Base-by-base conservation (phyloP, 805 yeast genomes). In the Starmerella geochares region DNA sequence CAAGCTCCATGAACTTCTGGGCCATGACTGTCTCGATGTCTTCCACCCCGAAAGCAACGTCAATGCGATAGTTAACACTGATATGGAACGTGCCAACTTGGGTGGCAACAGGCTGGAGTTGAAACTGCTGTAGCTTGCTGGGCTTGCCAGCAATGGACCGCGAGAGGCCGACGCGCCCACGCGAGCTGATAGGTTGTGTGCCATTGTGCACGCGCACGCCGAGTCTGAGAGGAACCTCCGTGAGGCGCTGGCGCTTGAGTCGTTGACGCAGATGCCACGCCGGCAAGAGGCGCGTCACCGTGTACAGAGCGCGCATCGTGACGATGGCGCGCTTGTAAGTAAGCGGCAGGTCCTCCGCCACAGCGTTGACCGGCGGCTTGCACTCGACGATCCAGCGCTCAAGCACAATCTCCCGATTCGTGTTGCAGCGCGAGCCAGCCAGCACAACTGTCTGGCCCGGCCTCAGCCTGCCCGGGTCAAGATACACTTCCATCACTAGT, bases 331-430 rank as follows among this genome's bases (percentile, higher is more conserved):
- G 83, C 58, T 84, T 86, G 67, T 84, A 83, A 8, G 84, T 75
- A 38, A 73, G 65, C 1, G 87, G 83, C 14, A 83, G 70, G 47
- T 84, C 92, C 20, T 60, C 58, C 17, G 53, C 52, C 9, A 57
- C 14, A 17, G 47, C 39, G 13, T 21, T 23, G 20, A 16, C 38
- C 27, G 46, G 45, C 16, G 76, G 66, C 59, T 83, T 88, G 53
- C 88, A 76, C 63, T 88, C 95, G 29, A 92, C 68, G 21, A 86
- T 71, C 98, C 98, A 92, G 52, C 98, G 74, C 62, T 92, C 98
- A 50, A 92, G 67, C 2, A 92, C 96, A n/a, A 92, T 77, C 65
- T 90, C 97, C 16, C 78, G 72, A 59, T 83, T 83, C 9, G 81
- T 46, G 31, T 17, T 38, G 42, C 46, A 46, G 7, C 72, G 71